Evolutionary conservation across 1,284 basidiomycete species (phyloP), one percentile per base, ranked within the genome.

Genomic region (Trametes pubescens): DNA sequence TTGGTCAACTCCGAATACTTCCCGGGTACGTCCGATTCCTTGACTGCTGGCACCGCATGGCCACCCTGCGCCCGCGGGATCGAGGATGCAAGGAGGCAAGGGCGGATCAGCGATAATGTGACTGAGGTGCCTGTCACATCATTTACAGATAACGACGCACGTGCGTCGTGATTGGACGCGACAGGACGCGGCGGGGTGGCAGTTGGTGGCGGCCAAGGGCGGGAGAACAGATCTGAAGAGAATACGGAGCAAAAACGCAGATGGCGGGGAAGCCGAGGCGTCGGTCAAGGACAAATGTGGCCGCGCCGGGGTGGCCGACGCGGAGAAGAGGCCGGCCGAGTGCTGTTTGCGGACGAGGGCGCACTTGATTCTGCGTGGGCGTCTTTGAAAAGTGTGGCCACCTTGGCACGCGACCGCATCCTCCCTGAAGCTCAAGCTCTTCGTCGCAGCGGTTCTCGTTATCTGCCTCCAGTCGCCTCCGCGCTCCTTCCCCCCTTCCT

Each of bases 361-460:
- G 24, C 47, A 55, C 47, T 35, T 55, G 59, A 55, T 55, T 61
- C 26, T 49, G 47, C 35, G 22, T 24, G 26, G 60, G 60, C 60
- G 60, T 40, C 29, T 56, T 24, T 22, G 38, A 61, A 61, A 61
- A 61, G 52, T 51, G 59, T 53, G 40, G 51, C 35, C 52, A 22
- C 9, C 58, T 64, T 62, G 62, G 67, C 67, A 65, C 67, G 61
- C 64, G 64, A 60, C 59, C 49, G 13, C 22, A 16, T 29, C 35
- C 52, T 54, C 26, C 35, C 48, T 34, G 21, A 47, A 24, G 51
- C 37, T 35, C 53, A n/a, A 43, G 24, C 38, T 37, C 44, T 49
- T 29, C 34, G 55, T 57, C 48, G 48, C 57, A 34, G 47, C 44
- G 49, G 26, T 40, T n/a, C 56, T 57, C 64, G 62, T 64, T 68